phyloP scores from a whole-genome alignment of 140 eudicot genomes.

The Senecio squalidus region DNA sequence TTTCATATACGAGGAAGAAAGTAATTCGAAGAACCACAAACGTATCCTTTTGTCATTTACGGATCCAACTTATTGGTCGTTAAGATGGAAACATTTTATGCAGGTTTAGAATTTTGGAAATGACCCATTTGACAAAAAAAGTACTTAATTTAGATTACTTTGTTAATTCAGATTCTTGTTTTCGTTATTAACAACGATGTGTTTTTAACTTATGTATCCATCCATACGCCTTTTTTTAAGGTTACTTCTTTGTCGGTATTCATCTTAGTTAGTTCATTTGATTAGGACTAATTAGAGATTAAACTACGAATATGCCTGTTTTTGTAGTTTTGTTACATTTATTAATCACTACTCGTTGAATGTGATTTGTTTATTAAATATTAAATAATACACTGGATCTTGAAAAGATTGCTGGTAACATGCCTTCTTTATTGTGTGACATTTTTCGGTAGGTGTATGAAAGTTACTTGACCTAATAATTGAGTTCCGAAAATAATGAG shows the following conservation, averaged over 20 bases:
- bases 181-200: constrained; percentile 6
- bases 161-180: constrained; percentile 19
- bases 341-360: constrained; percentile 10
- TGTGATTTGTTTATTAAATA: not conserved
- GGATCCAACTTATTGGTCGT: not conserved
- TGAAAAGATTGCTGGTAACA: not conserved
- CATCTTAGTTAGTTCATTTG: constrained; percentile 20
- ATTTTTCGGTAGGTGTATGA: constrained; percentile 8
- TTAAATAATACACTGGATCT: not conserved
- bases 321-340: constrained; percentile 13
- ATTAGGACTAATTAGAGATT: constrained; percentile 18
- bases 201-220: constrained; percentile 9
- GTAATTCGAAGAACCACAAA: not conserved
- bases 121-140: not conserved
- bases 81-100: constrained; percentile 11
- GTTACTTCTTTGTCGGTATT: not conserved
- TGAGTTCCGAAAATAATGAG: not conserved
- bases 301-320: constrained; percentile 6
- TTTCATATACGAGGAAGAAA: constrained; percentile 4
- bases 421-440: constrained; percentile 13
- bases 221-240: not conserved
- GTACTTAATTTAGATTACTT: constrained; percentile 1
- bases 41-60: not conserved
- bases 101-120: constrained; percentile 13
- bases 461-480: constrained; percentile 10